phyloP scores from a whole-genome alignment of 352 stramenopile genomes.

The Globisporangium yorkense region DNA sequence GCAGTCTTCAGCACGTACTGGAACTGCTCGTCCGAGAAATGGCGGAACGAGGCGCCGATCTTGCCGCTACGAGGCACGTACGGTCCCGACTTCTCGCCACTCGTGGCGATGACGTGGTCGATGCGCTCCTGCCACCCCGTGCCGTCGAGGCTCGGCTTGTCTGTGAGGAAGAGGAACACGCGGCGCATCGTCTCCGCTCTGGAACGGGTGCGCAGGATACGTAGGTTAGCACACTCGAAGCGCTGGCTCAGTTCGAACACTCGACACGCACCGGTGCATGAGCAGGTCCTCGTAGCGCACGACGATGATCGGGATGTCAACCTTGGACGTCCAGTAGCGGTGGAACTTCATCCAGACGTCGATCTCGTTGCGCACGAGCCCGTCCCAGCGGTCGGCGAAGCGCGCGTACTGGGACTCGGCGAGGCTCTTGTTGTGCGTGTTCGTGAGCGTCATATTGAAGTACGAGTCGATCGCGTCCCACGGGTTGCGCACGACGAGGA shows the following conservation, averaged over 20 bases:
- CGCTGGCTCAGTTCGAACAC: no score
- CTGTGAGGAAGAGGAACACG: constrained; percentile 76
- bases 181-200: constrained; percentile 70
- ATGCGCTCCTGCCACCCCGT: constrained; percentile 77
- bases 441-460: constrained; percentile 97
- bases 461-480: constrained; percentile 99
- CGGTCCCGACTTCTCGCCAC: constrained; percentile 56
- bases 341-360: constrained; percentile 91
- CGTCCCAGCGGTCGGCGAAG: constrained; percentile 87
- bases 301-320: constrained; percentile 88
- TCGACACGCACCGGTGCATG: constrained; percentile 41
- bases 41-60: constrained; percentile 77
- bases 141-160: constrained; percentile 53
- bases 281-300: constrained; percentile 91
- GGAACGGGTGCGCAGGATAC: not conserved
- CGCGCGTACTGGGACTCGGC: constrained; percentile 82
- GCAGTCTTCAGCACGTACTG: constrained; percentile 75
- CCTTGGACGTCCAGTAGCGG: constrained; percentile 84
- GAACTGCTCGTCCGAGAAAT: constrained; percentile 82
- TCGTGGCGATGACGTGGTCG: constrained; percentile 44
- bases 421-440: constrained; percentile 91
- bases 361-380: constrained; percentile 88
- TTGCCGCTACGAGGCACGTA: constrained; percentile 84
- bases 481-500: constrained; percentile 92
- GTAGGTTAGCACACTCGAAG: not conserved